Base-by-base conservation (phyloP, 2,329 filamentous ascomycete genomes). In the Fusarium penzigii region DNA sequence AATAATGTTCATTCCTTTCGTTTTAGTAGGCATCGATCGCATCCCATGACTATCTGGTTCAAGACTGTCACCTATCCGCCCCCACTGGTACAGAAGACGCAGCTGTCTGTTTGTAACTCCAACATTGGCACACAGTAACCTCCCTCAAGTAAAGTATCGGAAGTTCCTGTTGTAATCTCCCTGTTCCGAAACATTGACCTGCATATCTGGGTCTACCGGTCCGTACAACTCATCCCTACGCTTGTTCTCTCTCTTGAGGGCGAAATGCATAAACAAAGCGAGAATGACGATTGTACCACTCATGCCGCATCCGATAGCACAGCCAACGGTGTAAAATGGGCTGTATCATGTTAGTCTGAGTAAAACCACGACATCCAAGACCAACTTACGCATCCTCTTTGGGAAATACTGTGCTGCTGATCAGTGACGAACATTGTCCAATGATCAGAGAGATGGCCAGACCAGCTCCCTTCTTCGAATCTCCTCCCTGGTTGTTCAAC, bases 371-470 rank as follows among this genome's bases (percentile, higher is more conserved):
- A 0, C 1, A 2, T 0, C 1, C 0, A 13, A 5, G 5, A 20
- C 17, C n/a, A 6, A 52, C 59, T 44, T 42, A 59, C 59, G 51
- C 48, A 2, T 59, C 58, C 1, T 51, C 41, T 2, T 57, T 57
- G 0, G 58, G 58, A 1, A 57, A 61, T 6, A 61, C 42, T 0
- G 48, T 47, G 1, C 58, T 61, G 17, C 59, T 61, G 1, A 62
- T 34, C 2, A 62, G 44, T 14, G 59, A 62, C 0, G 53, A 55
- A 6, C 59, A 62, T 39, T 62, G 58, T 0, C 59, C 58, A 1
- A 62, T 39, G 1, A 50, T 53, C 0, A 55, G 17, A 0, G 54
- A 39, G 1, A 61, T 44, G 0, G 57, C 58, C 6, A 62, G 42
- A 0, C 59, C 56, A 1, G 46, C 48, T 0, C 59, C 59, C 7